Evolutionary conservation across 805 yeast species (phyloP), one percentile per base, ranked within the genome.

Genomic region (Ogataea allantospora): DNA sequence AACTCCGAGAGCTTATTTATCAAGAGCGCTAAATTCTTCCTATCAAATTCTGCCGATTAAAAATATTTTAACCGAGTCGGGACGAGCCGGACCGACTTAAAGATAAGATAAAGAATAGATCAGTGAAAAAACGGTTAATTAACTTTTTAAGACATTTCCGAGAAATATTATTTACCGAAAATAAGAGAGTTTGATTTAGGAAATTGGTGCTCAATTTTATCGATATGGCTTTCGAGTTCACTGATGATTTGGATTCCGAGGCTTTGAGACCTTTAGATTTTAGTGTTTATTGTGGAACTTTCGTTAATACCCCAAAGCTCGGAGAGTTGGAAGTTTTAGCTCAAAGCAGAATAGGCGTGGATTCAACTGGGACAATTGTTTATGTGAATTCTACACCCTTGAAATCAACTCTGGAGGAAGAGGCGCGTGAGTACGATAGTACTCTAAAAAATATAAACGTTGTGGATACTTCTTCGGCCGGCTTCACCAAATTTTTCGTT

Each of bases 271-370:
- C 12, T 2, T n/a, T 43, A 6, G 22, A 16, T 8, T 50, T 45
- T 44, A 68, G 73, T 0, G 64, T 80, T 0, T 79, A 71, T 55
- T 66, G 69, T 46, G 93, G 89, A 4, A 77, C 85, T 2, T 64
- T 83, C 33, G 70, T 81, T 11, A 88, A 84, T 55, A 77, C 87
- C 0, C 86, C 88, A 1, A 42, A 34, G 2, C 55, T 82, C 15
- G 78, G 78, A 2, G 57, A 64, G 15, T 53, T 86, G 2, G 77
- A 84, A 46, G 66, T 80, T 25, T 57, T 75, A 25, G 63, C 71
- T 12, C 56, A 70, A 33, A 73, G 81, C 12, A 67, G 78, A 3
- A 57, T 83, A 14, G 87, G 84, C 3, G 88, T 84, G 9, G 69
- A 71, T 34, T 36, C 39, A 2, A 46, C 54, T 3, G 93, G 93